Evolutionary conservation across 306 rosid species (phyloP).

Genomic region (Fragaria nilgerrensis): DNA sequence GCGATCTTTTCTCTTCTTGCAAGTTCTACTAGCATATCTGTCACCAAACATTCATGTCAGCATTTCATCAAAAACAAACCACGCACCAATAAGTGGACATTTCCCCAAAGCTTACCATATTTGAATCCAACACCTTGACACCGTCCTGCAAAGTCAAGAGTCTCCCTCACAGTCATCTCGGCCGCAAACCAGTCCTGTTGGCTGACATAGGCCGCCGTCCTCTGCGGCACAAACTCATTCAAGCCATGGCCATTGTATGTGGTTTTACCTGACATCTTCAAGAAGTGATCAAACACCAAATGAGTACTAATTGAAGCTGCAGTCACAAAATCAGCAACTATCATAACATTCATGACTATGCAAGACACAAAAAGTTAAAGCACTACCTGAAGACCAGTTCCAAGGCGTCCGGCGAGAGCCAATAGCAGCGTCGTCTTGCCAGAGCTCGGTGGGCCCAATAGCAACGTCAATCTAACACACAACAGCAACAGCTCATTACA

Average conservation of each 20-base stretch:
- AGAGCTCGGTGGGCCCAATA: slow-evolving; percentile 97
- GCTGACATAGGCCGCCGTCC: slow-evolving; percentile 87
- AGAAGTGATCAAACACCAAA: slow-evolving; percentile 25
- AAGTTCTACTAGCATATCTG: slow-evolving; percentile 94
- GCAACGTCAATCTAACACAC: slow-evolving; percentile 66
- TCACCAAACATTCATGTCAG: slow-evolving; percentile 26
- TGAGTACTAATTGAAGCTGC: background rate
- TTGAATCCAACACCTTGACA: slow-evolving; percentile 95
- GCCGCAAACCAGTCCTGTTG: slow-evolving; percentile 84
- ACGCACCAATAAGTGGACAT: background rate
- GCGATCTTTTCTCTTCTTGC: slow-evolving; percentile 93
- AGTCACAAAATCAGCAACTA: background rate
- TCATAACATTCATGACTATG: too few relatives aligned
- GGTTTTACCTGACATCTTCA: slow-evolving; percentile 74
- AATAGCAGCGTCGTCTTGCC: slow-evolving; percentile 85
- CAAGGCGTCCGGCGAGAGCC: slow-evolving; percentile 97
- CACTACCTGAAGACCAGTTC: slow-evolving; percentile 77
- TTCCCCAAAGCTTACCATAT: slow-evolving; percentile 54
- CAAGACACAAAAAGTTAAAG: background rate
- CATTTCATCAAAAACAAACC: slow-evolving; percentile 21
- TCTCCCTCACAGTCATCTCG: slow-evolving; percentile 94
- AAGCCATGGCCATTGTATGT: slow-evolving; percentile 83
- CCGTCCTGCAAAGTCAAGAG: slow-evolving; percentile 79
- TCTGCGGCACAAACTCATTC: slow-evolving; percentile 89
- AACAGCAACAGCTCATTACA: background rate